Percentiles rank a stretch among this genome's conserved stretches.
Evolutionary conservation across 345 rosid species (phyloP).

Genomic region (Eucalyptus melliodora): DNA sequence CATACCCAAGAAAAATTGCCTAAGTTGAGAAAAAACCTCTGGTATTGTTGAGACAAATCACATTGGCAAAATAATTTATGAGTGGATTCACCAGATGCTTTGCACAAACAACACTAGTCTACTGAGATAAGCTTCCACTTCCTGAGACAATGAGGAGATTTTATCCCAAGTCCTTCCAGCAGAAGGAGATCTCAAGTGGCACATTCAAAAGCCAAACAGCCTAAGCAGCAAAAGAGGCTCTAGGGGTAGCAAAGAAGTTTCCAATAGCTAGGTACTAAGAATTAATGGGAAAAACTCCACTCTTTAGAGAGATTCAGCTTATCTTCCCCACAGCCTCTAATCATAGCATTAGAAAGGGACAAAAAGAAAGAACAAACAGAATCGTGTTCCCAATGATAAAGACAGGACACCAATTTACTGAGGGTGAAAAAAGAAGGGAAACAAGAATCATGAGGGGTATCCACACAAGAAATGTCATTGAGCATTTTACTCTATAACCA

Average conservation of each 20-base stretch:
- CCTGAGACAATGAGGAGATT: not conserved
- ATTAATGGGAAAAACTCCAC: not conserved
- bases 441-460: not conserved
- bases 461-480: not conserved
- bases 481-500: not conserved
- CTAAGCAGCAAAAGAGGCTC: not conserved
- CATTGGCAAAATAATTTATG: not conserved
- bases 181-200: not conserved
- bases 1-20: not conserved
- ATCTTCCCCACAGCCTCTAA: not conserved
- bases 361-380: not conserved
- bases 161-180: not conserved
- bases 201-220: not conserved
- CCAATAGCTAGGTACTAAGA: not conserved
- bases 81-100: not conserved
- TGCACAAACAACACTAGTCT: not conserved
- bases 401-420: not conserved
- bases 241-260: not conserved
- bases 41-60: not conserved
- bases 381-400: not conserved
- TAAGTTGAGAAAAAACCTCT: not conserved
- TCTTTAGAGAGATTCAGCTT: not conserved
- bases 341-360: not conserved
- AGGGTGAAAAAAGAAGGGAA: not conserved
- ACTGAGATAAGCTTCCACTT: not conserved